Base-by-base conservation (phyloP, 495 filamentous ascomycete genomes). In the Penicillium taxi region DNA sequence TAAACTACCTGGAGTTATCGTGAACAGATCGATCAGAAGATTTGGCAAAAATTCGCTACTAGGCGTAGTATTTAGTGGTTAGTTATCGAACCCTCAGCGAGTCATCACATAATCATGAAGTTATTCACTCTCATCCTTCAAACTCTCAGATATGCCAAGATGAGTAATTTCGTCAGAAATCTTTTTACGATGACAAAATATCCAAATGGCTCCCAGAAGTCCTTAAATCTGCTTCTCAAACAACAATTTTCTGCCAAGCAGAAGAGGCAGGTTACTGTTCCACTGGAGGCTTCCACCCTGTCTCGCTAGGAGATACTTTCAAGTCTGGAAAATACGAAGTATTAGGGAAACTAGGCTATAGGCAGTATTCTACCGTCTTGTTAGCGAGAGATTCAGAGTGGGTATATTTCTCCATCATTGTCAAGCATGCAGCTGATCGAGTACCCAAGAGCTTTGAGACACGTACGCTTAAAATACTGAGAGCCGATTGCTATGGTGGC, bases 331-430 rank as follows among this genome's bases (percentile, higher is more conserved):
- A 80, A 60, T 93, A 93, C 62, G 86, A 78, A 1, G 75, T 93
- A 21, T 75, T 89, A 44, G 76, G 84, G 47, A 93, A 93, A 68
- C 71, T 93, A 16, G 86, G 86, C n/a, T 90, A 84, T 81, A 85
- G 86, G 37, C 82, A 87, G 49, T 90, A 90, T 63, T 88, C 83
- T 7, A 91, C 86, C 4, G 85, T 91, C 25, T 93, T 86, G 86
- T 66, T 93, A 23, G 63, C 58, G 12, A 53, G 29, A 20, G 61
- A 68, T 45, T 32, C 46, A 14, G 47, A 35, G 64, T 66, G 26
- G 21, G 26, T 22, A 16, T 35, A 42, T 40, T 36, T 35, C 9
- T 39, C 18, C 17, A 28, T 26, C 9, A 31, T 20, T 33, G 26
- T 35, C 19, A 16, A 20, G 18, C 28, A 30, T 19, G 20, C n/a